A percentile compares a stretch with the other conserved stretches of the same genome.
phyloP scores from a whole-genome alignment of 805 yeast species.

The Brettanomyces anomalus region DNA sequence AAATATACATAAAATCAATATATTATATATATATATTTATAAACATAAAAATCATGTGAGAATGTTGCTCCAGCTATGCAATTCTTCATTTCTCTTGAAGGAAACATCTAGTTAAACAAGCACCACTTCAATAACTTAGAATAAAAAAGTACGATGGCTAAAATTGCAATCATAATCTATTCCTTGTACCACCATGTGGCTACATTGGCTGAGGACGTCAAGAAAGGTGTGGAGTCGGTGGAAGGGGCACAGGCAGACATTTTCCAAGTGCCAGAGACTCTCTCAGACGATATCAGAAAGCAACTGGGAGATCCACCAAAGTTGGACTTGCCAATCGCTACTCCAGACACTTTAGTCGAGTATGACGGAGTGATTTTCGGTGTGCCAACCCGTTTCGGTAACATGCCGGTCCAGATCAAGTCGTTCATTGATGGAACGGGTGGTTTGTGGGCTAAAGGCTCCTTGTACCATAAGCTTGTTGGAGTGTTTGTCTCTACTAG shows the following conservation, averaged over 20 bases:
- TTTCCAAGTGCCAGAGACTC: slow-evolving; percentile 74
- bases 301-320: slow-evolving; percentile 64
- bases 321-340: slow-evolving; percentile 49
- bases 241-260: slow-evolving; percentile 65
- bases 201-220: slow-evolving; percentile 55
- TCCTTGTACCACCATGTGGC: slow-evolving; percentile 74
- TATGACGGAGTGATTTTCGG: slow-evolving; percentile 76
- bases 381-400: slow-evolving; percentile 73
- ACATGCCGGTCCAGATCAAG: slow-evolving; percentile 66
- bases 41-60: background rate
- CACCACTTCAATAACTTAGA: background rate
- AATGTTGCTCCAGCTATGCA: too few relatives aligned
- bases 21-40: background rate
- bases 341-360: slow-evolving; percentile 41
- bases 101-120: too few relatives aligned
- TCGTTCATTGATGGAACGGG: slow-evolving; percentile 75
- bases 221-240: slow-evolving; percentile 52
- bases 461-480: slow-evolving; percentile 61
- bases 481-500: slow-evolving; percentile 69
- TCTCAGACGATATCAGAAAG: slow-evolving; percentile 48
- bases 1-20: too few relatives aligned
- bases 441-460: slow-evolving; percentile 64
- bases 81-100: too few relatives aligned
- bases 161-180: slow-evolving; percentile 69
- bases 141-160: slow-evolving; percentile 23